Percentiles rank a stretch among this genome's conserved stretches.
Evolutionary conservation across 805 yeast genomes (phyloP).

Genomic region (Candida succiphila): DNA sequence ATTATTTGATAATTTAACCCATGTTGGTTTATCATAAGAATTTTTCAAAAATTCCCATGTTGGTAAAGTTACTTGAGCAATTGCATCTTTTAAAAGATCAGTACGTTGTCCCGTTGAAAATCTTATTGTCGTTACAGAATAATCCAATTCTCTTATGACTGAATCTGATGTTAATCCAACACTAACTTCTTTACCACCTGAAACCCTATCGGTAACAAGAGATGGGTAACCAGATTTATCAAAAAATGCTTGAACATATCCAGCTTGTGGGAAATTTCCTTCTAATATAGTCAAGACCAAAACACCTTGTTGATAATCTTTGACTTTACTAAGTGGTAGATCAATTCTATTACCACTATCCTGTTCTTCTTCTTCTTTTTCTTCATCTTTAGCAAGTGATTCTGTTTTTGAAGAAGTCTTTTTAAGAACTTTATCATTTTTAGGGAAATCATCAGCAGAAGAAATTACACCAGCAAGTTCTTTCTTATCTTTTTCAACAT

Average conservation of each 20-base stretch:
- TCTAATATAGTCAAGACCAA: constrained; percentile 57
- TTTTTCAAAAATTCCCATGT: constrained; percentile 55
- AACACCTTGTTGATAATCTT: constrained; percentile 63
- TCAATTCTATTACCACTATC: constrained; percentile 33
- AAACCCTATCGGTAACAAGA: constrained; percentile 43
- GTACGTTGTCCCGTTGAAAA: constrained; percentile 43
- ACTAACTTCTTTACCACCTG: constrained; percentile 26
- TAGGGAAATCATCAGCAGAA: constrained; percentile 6
- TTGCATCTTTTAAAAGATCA: constrained; percentile 44
- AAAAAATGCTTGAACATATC: constrained; percentile 64
- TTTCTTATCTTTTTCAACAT: constrained; percentile 21
- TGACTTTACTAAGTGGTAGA: constrained; percentile 48
- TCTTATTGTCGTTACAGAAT: constrained; percentile 58
- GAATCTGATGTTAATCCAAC: constrained; percentile 54
- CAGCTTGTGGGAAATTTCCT: constrained; percentile 46
- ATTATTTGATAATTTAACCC: constrained; percentile 44
- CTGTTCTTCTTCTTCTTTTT: constrained; percentile 26
- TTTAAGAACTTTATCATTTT: constrained; percentile 5
- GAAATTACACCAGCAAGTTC: constrained; percentile 1
- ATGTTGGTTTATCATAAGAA: constrained; percentile 53
- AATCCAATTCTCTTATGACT: constrained; percentile 67
- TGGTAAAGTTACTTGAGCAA: constrained; percentile 58
- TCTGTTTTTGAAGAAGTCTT: constrained; percentile 6
- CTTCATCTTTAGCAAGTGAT: constrained; percentile 11
- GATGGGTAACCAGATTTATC: constrained; percentile 67